Evolutionary conservation across 352 stramenopile species (phyloP).

Genomic region (Lagenidium giganteum): DNA sequence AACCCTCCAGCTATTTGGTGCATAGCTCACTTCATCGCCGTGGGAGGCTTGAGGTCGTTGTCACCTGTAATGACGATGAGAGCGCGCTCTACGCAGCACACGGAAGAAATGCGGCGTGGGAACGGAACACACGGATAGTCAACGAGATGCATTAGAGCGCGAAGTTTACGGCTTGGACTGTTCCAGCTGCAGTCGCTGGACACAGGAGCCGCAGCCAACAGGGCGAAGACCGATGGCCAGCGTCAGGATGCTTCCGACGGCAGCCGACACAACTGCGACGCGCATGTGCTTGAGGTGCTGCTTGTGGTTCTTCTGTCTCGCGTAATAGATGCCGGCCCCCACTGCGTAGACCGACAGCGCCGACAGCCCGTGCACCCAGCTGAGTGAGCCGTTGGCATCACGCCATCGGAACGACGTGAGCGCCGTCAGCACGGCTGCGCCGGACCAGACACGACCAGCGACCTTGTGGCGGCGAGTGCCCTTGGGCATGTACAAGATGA

Average conservation of each 20-base stretch:
- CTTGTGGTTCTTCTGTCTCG: constrained; percentile 2
- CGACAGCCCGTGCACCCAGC: constrained; percentile 7
- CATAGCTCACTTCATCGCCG: too few species aligned
- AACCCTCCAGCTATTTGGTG: too few species aligned
- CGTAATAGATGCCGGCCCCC: constrained; percentile 1
- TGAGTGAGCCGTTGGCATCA: constrained; percentile 1
- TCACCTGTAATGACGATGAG: too few species aligned
- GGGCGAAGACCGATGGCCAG: too few species aligned
- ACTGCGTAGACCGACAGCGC: constrained; percentile 1
- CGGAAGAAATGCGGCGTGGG: too few species aligned
- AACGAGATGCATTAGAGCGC: too few species aligned
- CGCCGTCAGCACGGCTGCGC: constrained; percentile 2
- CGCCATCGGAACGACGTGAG: constrained; percentile 8
- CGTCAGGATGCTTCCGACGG: neutral
- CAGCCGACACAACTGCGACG: neutral
- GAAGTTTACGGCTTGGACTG: too few species aligned
- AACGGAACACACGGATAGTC: too few species aligned
- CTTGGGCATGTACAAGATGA: constrained; percentile 1
- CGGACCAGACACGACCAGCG: constrained; percentile 5
- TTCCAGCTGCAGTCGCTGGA: too few species aligned
- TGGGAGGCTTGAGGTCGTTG: too few species aligned
- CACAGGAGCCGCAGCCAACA: too few species aligned
- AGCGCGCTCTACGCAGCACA: too few species aligned
- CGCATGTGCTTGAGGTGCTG: constrained; percentile 6
- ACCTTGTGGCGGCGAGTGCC: constrained; percentile 3